phyloP scores from a whole-genome alignment of 2,329 filamentous ascomycete species.

The Ceratocystiopsis sp. region DNA sequence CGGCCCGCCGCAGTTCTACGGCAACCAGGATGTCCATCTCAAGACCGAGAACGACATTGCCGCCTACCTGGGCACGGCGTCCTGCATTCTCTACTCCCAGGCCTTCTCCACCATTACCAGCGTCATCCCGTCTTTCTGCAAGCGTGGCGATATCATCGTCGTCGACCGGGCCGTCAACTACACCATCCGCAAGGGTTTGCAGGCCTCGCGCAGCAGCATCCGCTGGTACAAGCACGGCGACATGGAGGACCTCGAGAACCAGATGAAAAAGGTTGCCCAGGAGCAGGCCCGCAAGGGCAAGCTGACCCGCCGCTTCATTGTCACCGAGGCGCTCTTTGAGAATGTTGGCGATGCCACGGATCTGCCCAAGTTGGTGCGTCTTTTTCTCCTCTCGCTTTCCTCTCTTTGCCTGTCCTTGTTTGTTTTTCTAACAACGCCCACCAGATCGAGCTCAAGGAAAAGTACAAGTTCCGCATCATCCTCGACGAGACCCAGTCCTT shows the following conservation, averaged over 20 bases:
- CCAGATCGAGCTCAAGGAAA: slow-evolving; percentile 77
- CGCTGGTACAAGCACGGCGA: slow-evolving; percentile 94
- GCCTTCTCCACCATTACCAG: slow-evolving; percentile 94
- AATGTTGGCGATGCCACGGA: slow-evolving; percentile 72
- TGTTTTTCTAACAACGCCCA: too few species aligned
- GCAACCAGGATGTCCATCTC: slow-evolving; percentile 95
- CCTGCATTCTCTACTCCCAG: slow-evolving; percentile 90
- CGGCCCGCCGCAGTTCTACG: slow-evolving; percentile 94
- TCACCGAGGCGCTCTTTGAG: slow-evolving; percentile 91
- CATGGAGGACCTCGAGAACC: slow-evolving; percentile 78
- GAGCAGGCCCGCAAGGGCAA: slow-evolving; percentile 75
- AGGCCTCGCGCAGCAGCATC: slow-evolving; percentile 81
- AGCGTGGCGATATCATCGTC: slow-evolving; percentile 92
- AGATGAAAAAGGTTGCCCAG: slow-evolving; percentile 69
- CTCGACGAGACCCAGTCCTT: slow-evolving; percentile 97
- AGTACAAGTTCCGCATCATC: slow-evolving; percentile 95
- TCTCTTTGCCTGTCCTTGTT: too few species aligned
- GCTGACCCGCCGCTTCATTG: slow-evolving; percentile 82
- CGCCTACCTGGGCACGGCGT: slow-evolving; percentile 68
- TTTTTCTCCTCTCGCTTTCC: not conserved
- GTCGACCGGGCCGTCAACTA: slow-evolving; percentile 89
- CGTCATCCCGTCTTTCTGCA: slow-evolving; percentile 92
- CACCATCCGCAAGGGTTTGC: slow-evolving; percentile 82
- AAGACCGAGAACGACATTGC: slow-evolving; percentile 91
- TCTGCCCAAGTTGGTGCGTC: slow-evolving; percentile 63